Evolutionary conservation across 148 eudicot genomes (phyloP), one percentile per base, ranked within the genome.

Genomic region (Silene uniflora): DNA sequence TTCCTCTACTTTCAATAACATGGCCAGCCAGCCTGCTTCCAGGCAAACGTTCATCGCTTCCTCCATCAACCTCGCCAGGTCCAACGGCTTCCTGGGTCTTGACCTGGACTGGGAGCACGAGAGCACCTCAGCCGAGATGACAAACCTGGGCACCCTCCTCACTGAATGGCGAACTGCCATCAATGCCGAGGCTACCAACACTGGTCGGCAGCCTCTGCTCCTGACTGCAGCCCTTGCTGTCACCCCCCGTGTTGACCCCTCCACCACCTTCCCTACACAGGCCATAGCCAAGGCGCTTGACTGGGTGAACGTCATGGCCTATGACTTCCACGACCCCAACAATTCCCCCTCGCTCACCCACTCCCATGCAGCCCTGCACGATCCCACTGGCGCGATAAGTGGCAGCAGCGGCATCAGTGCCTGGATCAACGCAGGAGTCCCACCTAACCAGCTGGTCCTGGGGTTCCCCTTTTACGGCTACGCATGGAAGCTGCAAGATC

Each of bases 61-160:
- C 18, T 80, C 92, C 0, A 87, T 90, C 6, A 67, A 14, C 7
- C 2, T 76, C 8, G 95, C 95, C 13, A 44, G 87, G 23, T 9
- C 46, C 1, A 60, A 79, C 29, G 84, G 85, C 23, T 90, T 79
- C 62, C 22, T 66, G 3, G 95, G 95, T 25, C 83, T 88, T 0
- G 95, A 90, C 77, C 76, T 90, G 7, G 91, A 88, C n/a, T 88
- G 89, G 90, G 92, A 88, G 67, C 80, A 84, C 0, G 83, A 76
- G 68, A 32, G 25, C 27, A 70, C 56, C 0, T 1, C 73, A 1
- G 19, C 77, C 0, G 86, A 87, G 24, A 90, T 90, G 90, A 21
- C 52, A 52, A 85, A 88, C 75, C 3, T 81, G 12, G 89, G 62
- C 5, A 5, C 47, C 47, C 87, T 90, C 17, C 22, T 90, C 0